Evolutionary conservation across 352 stramenopile species (phyloP).

Genomic region (Globisporangium alternatum): DNA sequence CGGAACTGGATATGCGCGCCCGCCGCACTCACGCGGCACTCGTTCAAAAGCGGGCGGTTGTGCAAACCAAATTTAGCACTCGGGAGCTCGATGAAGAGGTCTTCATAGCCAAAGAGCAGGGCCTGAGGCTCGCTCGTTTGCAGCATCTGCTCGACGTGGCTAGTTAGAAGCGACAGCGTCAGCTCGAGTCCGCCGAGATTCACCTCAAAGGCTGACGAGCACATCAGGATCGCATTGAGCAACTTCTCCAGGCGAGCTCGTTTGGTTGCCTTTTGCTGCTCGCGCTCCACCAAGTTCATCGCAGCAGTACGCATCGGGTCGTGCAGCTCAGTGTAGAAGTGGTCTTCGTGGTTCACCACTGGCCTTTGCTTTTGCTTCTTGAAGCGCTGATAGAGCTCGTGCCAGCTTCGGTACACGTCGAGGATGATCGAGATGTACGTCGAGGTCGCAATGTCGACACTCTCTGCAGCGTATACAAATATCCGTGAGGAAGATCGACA

Average conservation of each 20-base stretch:
- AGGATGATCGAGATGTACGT: conserved; percentile 49
- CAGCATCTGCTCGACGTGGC: conserved; percentile 38
- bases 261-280: conserved; percentile 21
- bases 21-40: conserved; percentile 48
- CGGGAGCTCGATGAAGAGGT: conserved; percentile 38
- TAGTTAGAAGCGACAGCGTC: conserved; percentile 42
- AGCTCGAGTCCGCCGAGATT: conserved; percentile 44
- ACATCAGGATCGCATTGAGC: conserved; percentile 52
- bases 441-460: conserved; percentile 28
- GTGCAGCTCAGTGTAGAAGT: conserved; percentile 3
- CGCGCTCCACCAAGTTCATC: conserved; percentile 18
- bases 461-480: conserved; percentile 12
- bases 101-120: conserved; percentile 37
- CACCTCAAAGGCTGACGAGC: conserved; percentile 50
- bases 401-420: conserved; percentile 47
- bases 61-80: conserved; percentile 26
- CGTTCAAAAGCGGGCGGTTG: conserved; percentile 48
- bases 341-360: conserved; percentile 4
- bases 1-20: conserved; percentile 47
- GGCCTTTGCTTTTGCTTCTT: conserved; percentile 29
- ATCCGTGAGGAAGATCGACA: not conserved
- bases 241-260: conserved; percentile 39
- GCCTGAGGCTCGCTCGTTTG: conserved; percentile 8
- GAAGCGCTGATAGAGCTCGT: conserved; percentile 32
- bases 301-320: conserved; percentile 10